Conservation (phyloP, 2,329 filamentous ascomycete genomes). For the Ceratocystis destructans region DNA sequence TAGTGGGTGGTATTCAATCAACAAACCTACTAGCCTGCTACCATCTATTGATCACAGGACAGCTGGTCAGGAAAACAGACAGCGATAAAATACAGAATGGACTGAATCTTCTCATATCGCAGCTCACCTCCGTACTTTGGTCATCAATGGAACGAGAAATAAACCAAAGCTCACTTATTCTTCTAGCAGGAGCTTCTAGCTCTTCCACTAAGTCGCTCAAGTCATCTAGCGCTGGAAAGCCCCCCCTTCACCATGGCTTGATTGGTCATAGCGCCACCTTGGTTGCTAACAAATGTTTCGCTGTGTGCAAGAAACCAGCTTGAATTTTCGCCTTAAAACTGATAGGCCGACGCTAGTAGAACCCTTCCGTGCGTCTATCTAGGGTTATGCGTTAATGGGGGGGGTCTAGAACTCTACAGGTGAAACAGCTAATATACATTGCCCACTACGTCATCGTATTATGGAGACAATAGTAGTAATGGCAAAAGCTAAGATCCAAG, state of each 20-base stretch:
- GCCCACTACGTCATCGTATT: neutral
- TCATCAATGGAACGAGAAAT: too few species aligned
- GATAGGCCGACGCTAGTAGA: neutral
- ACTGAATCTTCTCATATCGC: too few species aligned
- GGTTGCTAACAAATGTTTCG: neutral
- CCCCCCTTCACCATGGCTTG: neutral
- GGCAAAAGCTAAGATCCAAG: too few species aligned
- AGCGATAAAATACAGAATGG: neutral
- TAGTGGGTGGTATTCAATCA: too few species aligned
- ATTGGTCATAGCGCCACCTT: neutral
- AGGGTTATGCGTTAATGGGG: neutral
- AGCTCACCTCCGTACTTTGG: too few species aligned
- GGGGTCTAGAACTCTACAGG: neutral
- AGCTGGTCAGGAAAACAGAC: neutral
- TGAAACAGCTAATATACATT: neutral
- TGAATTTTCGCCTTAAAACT: too few species aligned
- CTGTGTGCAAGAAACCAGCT: neutral
- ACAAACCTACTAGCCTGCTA: neutral
- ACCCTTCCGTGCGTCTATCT: neutral
- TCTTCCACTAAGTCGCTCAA: neutral
- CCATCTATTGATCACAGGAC: neutral
- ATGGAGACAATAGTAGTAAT: neutral
- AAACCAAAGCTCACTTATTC: too few species aligned
- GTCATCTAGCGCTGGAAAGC: neutral
- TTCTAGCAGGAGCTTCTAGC: neutral